Conservation (phyloP, 306 rosid species). For the Astragalus glycyphyllos region DNA sequence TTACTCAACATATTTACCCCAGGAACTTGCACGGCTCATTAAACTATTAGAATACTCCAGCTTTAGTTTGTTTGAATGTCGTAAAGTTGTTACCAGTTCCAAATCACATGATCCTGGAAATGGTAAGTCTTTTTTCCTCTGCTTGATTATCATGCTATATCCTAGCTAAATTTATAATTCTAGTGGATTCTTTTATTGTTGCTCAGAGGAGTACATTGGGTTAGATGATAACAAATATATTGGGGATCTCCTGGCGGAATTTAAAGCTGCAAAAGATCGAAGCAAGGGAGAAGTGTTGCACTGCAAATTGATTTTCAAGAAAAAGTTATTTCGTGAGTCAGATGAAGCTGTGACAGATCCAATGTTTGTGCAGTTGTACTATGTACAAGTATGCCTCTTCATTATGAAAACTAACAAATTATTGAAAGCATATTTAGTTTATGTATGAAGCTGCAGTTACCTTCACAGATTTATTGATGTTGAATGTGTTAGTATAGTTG, state of each 20-base stretch:
- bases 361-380: slow-evolving; percentile 89
- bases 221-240: slow-evolving; percentile 95
- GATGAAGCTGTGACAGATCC: slow-evolving; percentile 94
- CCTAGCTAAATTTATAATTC: slow-evolving; percentile 35
- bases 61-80: slow-evolving; percentile 95
- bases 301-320: slow-evolving; percentile 88
- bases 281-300: slow-evolving; percentile 97
- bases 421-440: slow-evolving; percentile 42
- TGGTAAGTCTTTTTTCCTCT: slow-evolving; percentile 58
- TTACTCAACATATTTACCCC: slow-evolving; percentile 48
- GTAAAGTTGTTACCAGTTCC: slow-evolving; percentile 78
- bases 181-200: slow-evolving; percentile 48
- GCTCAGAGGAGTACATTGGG: slow-evolving; percentile 85
- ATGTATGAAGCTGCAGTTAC: slow-evolving; percentile 36
- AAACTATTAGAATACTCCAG: slow-evolving; percentile 78
- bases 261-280: slow-evolving; percentile 88
- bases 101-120: slow-evolving; percentile 84
- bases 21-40: slow-evolving; percentile 94
- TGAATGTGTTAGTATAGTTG: slow-evolving; percentile 20
- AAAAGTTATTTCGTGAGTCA: slow-evolving; percentile 89
- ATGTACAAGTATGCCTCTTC: slow-evolving; percentile 77
- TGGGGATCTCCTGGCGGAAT: slow-evolving; percentile 91
- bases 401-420: slow-evolving; percentile 29
- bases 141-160: slow-evolving; percentile 26
- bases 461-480: slow-evolving; percentile 28